phyloP scores from a whole-genome alignment of 345 rosid species.

The Kernera saxatilis region DNA sequence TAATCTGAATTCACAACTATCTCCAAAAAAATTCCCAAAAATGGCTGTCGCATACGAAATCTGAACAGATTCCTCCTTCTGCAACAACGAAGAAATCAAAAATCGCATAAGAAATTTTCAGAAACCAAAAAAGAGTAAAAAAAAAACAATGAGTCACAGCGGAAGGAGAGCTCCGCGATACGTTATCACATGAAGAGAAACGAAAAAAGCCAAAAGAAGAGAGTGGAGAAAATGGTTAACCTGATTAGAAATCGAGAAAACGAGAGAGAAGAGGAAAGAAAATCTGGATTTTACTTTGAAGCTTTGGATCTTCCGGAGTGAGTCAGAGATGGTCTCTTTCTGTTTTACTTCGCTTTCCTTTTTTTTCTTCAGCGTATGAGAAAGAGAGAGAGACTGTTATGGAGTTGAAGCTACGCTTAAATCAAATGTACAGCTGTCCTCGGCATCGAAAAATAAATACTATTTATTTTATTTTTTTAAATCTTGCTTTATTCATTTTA shows the following conservation, averaged over 20 bases:
- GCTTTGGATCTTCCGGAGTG: slow-evolving; percentile 27
- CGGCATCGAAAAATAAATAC: neutral
- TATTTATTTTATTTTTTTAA: neutral
- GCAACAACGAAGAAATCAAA: neutral
- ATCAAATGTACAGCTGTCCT: slow-evolving; percentile 31
- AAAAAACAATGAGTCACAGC: slow-evolving; percentile 9
- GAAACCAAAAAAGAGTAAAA: neutral
- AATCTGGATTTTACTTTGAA: neutral
- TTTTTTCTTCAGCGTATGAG: slow-evolving; percentile 1
- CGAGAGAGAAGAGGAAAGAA: neutral
- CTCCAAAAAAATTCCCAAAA: neutral
- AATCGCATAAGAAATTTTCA: neutral
- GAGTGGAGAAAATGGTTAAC: neutral
- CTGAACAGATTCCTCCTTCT: slow-evolving; percentile 15
- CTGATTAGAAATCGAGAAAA: slow-evolving; percentile 5
- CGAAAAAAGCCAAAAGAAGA: neutral
- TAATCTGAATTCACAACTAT: neutral
- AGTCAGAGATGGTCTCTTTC: slow-evolving; percentile 32
- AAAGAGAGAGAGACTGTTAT: slow-evolving; percentile 21
- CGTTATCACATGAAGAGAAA: neutral
- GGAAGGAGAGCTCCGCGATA: neutral
- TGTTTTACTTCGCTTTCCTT: slow-evolving; percentile 21
- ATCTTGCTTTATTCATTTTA: slow-evolving; percentile 6
- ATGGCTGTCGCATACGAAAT: neutral
- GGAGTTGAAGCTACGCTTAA: slow-evolving; percentile 36